A percentile compares a stretch with the other conserved stretches of the same genome.
These are phyloP conservation scores for Austroboletus eburneus DNA, from an alignment of 768 basidiomycete genomes.

Conservation along the genomic window DNA sequence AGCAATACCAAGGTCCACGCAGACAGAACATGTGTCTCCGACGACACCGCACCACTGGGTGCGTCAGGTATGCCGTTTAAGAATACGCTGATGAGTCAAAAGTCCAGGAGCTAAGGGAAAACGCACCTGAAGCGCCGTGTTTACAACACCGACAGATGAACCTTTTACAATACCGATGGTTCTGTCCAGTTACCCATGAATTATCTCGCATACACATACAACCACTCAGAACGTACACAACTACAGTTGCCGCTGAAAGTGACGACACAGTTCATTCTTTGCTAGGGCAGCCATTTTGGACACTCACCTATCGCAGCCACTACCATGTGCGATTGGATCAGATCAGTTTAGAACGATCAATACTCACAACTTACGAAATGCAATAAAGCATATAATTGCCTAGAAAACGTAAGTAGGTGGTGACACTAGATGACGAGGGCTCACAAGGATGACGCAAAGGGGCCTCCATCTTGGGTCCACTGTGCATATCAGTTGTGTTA, in stretches of 20 bases:
- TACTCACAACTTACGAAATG: neutral
- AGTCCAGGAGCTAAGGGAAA: neutral
- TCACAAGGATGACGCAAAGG: neutral
- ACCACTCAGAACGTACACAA: neutral
- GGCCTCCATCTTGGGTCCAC: conserved; percentile 1
- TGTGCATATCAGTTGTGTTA: neutral
- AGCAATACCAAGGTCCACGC: neutral
- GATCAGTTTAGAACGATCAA: neutral
- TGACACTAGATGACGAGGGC: neutral
- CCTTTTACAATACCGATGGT: neutral
- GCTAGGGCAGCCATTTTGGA: neutral
- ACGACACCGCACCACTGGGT: neutral
- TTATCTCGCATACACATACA: neutral
- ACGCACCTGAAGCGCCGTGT: neutral
- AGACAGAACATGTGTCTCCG: neutral
- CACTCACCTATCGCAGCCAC: conserved; percentile 1
- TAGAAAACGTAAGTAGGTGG: neutral
- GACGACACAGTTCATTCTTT: neutral
- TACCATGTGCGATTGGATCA: neutral
- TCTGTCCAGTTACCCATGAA: neutral
- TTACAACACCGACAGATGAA: neutral
- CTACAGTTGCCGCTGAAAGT: neutral
- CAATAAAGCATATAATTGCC: neutral
- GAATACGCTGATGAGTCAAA: neutral
- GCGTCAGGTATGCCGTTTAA: neutral